Base-by-base conservation (phyloP, 2,329 filamentous ascomycete species). In the Hymenoscyphus occultus region DNA sequence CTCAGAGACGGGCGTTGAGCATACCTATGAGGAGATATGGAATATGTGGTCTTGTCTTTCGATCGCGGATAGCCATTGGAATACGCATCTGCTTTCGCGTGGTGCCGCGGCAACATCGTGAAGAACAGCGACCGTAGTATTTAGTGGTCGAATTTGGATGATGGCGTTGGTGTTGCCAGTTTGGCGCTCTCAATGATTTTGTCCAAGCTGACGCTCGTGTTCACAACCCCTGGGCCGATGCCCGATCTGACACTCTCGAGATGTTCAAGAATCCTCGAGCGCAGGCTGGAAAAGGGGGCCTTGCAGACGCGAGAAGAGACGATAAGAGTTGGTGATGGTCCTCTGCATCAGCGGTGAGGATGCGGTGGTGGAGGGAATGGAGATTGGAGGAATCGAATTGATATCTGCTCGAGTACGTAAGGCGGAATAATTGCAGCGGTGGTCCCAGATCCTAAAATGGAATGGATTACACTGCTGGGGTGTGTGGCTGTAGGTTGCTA, bases 21-120 rank as follows among this genome's bases (percentile, higher is more conserved):
- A 74, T 86, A 96, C 90, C 92, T 91, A 78, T 97, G 92, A 71
- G 92, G 91, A 72, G 91, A 92, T 74, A 96, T 93, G 71, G 92
- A 92, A 76, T 96, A 94, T 57, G 90, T 91, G 75, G 79, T 81
- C 72, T 80, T 81, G 73, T 89, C 89, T 60, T 72, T 74, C n/a
- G 67, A 85, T 69, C 88, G 84, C 69, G 90, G 90, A 77, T 93
- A 93, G 76, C 92, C 93, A 81, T 95, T 96, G 69, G 89, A 86
- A 79, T 90, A 94, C 40, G 62, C 56, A 56, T 64, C 57, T 77
- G 89, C 89, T 78, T 81, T 81, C 67, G 82, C 80, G 76, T 90
- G 85, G 83, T 96, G 92, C 82, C 92, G 87, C 77, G 94, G 91
- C 87, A 95, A 93, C 87, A 90, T 90, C 81, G 87, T 88, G 77